Evolutionary conservation across 139 green algal species (phyloP), one percentile per base, ranked within the genome.

Genomic region (Picochlorum sp.): DNA sequence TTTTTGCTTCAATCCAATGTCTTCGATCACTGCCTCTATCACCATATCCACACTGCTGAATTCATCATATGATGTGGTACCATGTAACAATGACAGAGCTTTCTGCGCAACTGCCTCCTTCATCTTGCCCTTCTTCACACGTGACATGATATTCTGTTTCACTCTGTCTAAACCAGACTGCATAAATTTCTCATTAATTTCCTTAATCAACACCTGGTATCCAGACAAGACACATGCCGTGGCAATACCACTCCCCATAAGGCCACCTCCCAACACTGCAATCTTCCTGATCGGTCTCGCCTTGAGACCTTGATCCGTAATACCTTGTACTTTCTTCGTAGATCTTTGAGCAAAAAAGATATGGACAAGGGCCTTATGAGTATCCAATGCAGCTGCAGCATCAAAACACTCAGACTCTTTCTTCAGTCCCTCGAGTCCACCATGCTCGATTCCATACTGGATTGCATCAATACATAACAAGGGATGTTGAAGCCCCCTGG

Each of bases 211-310:
- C 8, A 96, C 92, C 4, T 84, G 45, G 3, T 90, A 68, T 26
- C 89, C 88, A 4, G 78, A 75, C 44, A 95, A 67, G 52, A 86
- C 70, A 49, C 65, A 71, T 49, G 94, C 91, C 1, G 94, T 98
- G 37, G 80, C 83, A 65, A 99, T 99, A 71, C 94, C 94, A 59
- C 70, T 88, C 45, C 94, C 94, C 94, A 99, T 99, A 5, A 99
- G 82, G 1, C 94, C 94, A 15, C 94, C 92, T 3, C 94, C 94
- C 37, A 99, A 73, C 49, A 99, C 89, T 3, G 85, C 94, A 57
- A 98, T 80, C 14, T 57, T 81, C 37, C 76, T 75, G 24, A 97
- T 78, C 7, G 64, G 65, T 26, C 89, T 76, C 5, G 93, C 81
- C 72, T 81, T 85, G 16, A 98, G 82, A n/a, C 90, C 88, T 3